Evolutionary conservation across 1,284 basidiomycete species (phyloP).

Genomic region (Laetiporus sulphureus): DNA sequence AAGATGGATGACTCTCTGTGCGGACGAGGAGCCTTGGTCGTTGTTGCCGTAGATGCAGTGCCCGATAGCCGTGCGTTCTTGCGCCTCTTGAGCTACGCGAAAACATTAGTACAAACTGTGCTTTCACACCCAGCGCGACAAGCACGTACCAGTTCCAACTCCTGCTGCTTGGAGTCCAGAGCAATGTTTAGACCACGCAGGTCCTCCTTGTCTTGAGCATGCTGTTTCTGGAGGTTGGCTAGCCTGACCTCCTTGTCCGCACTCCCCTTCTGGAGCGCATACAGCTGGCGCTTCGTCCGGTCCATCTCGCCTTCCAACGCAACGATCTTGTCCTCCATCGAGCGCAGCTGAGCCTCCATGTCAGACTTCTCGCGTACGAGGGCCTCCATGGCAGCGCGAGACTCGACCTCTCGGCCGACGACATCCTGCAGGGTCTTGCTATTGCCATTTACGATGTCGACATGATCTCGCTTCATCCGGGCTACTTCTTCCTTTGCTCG

Average conservation of each 20-base stretch:
- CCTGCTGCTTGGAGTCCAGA: conserved; percentile 85
- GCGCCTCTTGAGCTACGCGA: conserved; percentile 67
- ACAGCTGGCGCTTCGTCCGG: conserved; percentile 56
- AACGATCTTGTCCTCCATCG: conserved; percentile 40
- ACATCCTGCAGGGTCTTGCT: conserved; percentile 43
- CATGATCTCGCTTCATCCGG: conserved; percentile 47
- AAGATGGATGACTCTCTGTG: conserved; percentile 52
- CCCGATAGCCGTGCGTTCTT: conserved; percentile 55
- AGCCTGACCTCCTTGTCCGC: conserved; percentile 79
- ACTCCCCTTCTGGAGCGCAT: conserved; percentile 71
- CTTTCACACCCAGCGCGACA: conserved; percentile 3
- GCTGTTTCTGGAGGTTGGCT: conserved; percentile 64
- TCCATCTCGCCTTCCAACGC: conserved; percentile 58
- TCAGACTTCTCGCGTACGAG: conserved; percentile 47
- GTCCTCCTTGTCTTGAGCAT: conserved; percentile 69
- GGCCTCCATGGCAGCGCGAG: conserved; percentile 39
- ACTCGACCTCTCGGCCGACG: conserved; percentile 38
- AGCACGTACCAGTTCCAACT: conserved; percentile 70
- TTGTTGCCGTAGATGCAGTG: conserved; percentile 50
- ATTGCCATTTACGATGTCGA: conserved; percentile 43
- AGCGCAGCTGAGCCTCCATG: conserved; percentile 39
- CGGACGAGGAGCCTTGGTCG: conserved; percentile 31
- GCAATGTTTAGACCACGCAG: conserved; percentile 77
- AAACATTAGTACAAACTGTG: conserved; percentile 4
- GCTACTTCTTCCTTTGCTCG: conserved; percentile 47